These are phyloP conservation scores for Scutellaria galericulata DNA, from an alignment of 257 asterid species.

Conservation along the genomic window DNA sequence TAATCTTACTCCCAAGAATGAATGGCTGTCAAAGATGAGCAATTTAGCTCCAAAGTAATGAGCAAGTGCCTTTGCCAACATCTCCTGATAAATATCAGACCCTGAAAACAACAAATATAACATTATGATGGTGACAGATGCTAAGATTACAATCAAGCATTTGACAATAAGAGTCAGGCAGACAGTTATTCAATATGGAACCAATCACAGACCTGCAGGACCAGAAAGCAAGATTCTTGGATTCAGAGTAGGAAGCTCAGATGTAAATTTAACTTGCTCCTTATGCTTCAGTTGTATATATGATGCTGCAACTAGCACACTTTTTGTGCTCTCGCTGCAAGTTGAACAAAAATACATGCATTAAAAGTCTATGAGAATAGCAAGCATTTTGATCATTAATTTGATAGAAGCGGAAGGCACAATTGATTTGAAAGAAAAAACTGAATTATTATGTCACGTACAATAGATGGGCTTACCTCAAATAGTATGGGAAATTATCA, in stretches of 20 bases:
- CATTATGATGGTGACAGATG: slow-evolving; percentile 15
- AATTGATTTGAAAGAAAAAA: slow-evolving; percentile 15
- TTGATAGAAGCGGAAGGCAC: slow-evolving; percentile 18
- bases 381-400: slow-evolving; percentile 13
- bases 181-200: slow-evolving; percentile 23
- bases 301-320: slow-evolving; percentile 82
- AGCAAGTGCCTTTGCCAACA: slow-evolving; percentile 91
- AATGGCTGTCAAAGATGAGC: slow-evolving; percentile 77
- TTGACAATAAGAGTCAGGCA: slow-evolving; percentile 14
- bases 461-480: slow-evolving; percentile 55
- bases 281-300: slow-evolving; percentile 79
- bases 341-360: slow-evolving; percentile 32
- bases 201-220: slow-evolving; percentile 72
- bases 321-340: slow-evolving; percentile 87
- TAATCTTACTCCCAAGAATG: slow-evolving; percentile 71
- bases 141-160: slow-evolving; percentile 31
- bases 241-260: slow-evolving; percentile 80
- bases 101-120: slow-evolving; percentile 55
- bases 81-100: slow-evolving; percentile 89
- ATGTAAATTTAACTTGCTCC: slow-evolving; percentile 68
- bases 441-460: slow-evolving; percentile 1
- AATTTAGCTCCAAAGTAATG: slow-evolving; percentile 82
- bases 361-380: slow-evolving; percentile 26
- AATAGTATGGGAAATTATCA: slow-evolving; percentile 85
- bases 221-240: slow-evolving; percentile 91